A percentile compares a stretch with the other conserved stretches of the same genome.
Evolutionary conservation across 148 eudicot species (phyloP).

Genomic region (Persicaria maculosa): DNA sequence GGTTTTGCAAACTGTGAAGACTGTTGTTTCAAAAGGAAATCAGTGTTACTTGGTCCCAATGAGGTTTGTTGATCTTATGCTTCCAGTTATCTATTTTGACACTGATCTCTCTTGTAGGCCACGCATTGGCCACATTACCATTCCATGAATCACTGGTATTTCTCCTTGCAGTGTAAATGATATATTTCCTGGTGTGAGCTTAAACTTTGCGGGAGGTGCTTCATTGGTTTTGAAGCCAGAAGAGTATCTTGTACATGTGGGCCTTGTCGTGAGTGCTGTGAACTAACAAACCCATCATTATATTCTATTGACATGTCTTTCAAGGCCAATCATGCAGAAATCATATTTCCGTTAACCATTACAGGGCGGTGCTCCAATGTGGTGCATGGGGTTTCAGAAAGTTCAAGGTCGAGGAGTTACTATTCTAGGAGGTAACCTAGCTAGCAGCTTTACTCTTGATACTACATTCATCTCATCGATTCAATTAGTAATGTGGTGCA

Average conservation of each 20-base stretch:
- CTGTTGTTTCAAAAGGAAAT: conserved; percentile 53
- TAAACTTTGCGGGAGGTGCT: conserved; percentile 71
- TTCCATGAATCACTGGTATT: background rate
- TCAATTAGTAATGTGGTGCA: no score
- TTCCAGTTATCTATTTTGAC: conserved; percentile 4
- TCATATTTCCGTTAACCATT: background rate
- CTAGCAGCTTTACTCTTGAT: no score
- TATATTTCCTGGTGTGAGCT: conserved; percentile 57
- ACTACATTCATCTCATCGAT: no score
- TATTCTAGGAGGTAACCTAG: conserved; percentile 68
- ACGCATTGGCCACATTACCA: background rate
- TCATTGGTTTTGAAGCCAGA: conserved; percentile 67
- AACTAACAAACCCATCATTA: no score
- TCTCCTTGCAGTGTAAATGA: conserved; percentile 37
- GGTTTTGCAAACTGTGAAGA: conserved; percentile 54
- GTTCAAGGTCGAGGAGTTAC: conserved; percentile 67
- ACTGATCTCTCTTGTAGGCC: background rate
- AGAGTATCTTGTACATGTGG: conserved; percentile 68
- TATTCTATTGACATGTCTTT: no score
- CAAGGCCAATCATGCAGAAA: background rate
- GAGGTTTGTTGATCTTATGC: conserved; percentile 27
- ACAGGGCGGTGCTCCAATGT: conserved; percentile 72
- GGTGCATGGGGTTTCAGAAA: conserved; percentile 96
- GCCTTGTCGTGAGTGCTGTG: conserved; percentile 50
- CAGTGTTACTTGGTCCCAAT: conserved; percentile 64